Evolutionary conservation across 1,284 basidiomycete genomes (phyloP).

Genomic region (Trametes versicolor): DNA sequence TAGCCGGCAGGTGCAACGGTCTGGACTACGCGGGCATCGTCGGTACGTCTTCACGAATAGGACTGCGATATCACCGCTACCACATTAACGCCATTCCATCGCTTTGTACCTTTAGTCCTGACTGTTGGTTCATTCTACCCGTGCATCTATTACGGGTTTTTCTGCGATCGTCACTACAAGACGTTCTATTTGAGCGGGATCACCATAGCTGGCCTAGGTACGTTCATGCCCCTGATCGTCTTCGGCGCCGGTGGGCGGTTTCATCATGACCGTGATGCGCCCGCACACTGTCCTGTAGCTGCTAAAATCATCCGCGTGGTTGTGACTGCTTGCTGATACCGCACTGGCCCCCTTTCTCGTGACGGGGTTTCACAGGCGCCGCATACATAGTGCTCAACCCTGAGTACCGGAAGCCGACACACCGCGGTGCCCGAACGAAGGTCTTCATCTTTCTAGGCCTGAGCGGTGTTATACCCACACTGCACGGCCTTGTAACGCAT

Average conservation of each 20-base stretch:
- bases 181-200: slow-evolving; percentile 64
- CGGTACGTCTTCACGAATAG: slow-evolving; percentile 40
- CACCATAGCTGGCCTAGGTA: slow-evolving; percentile 68
- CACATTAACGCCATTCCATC: background rate
- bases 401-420: slow-evolving; percentile 78
- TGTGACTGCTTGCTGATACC: background rate
- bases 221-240: slow-evolving; percentile 44
- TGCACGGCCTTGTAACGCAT: slow-evolving; percentile 70
- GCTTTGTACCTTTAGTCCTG: slow-evolving; percentile 40
- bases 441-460: slow-evolving; percentile 87
- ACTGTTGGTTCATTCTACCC: slow-evolving; percentile 89
- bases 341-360: background rate
- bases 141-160: slow-evolving; percentile 78
- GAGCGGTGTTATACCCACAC: slow-evolving; percentile 76
- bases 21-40: slow-evolving; percentile 80
- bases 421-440: slow-evolving; percentile 80
- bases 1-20: slow-evolving; percentile 52
- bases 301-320: background rate
- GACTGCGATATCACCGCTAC: background rate
- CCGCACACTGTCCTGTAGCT: background rate
- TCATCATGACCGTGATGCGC: background rate
- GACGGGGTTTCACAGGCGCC: slow-evolving; percentile 54
- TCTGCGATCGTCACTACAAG: slow-evolving; percentile 65
- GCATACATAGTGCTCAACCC: slow-evolving; percentile 85
- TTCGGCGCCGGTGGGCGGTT: background rate